Conservation (phyloP, 2,329 filamentous ascomycete species). For the Cladosporium colombiae region DNA sequence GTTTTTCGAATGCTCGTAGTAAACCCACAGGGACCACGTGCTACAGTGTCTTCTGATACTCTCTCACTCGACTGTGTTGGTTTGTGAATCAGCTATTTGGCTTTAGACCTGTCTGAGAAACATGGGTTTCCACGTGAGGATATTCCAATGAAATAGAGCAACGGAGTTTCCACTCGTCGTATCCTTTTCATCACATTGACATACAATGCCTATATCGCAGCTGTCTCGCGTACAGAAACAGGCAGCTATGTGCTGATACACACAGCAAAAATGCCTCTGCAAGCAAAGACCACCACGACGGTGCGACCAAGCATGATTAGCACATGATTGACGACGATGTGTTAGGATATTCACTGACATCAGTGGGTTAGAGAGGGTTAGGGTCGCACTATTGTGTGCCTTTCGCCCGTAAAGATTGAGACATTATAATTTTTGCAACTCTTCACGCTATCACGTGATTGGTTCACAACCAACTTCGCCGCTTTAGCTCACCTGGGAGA, state of each 20-base stretch:
- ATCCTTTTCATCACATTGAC: too few species aligned
- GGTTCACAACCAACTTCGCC: slow-evolving; percentile 16
- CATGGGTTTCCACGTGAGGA: too few species aligned
- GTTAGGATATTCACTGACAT: neutral
- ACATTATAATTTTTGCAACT: too few species aligned
- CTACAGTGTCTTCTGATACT: neutral
- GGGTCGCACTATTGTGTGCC: neutral
- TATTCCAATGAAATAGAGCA: too few species aligned
- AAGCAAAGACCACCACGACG: neutral
- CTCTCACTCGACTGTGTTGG: too few species aligned
- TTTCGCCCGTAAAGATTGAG: neutral
- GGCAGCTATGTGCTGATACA: too few species aligned
- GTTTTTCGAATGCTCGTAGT: too few species aligned
- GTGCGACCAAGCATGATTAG: neutral
- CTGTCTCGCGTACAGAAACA: too few species aligned
- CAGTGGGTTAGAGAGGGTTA: neutral
- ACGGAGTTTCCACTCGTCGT: too few species aligned
- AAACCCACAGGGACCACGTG: neutral
- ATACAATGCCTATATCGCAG: too few species aligned
- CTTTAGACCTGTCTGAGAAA: too few species aligned
- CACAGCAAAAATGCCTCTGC: neutral
- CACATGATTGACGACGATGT: neutral
- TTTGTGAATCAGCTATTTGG: neutral
- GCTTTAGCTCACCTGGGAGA: slow-evolving; percentile 43
- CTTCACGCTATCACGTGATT: slow-evolving; percentile 7